phyloP scores from a whole-genome alignment of 2,329 filamentous ascomycete species.

The Colletotrichum tropicale region DNA sequence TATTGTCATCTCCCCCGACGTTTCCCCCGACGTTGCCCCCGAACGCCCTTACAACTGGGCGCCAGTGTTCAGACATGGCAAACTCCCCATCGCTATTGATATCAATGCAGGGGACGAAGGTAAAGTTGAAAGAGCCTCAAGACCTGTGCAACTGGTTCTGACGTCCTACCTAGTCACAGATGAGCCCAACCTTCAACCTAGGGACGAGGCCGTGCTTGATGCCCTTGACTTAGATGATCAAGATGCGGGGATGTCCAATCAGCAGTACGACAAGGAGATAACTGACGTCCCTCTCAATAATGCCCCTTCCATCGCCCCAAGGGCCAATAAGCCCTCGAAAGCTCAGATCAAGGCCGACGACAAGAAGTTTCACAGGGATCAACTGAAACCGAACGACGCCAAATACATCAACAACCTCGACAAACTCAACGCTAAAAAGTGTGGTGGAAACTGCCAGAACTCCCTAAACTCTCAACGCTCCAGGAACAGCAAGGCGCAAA shows the following conservation, averaged over 20 bases:
- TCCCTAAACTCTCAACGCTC: background rate
- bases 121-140: background rate
- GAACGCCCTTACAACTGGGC: background rate
- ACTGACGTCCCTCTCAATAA: background rate
- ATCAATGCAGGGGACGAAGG: background rate
- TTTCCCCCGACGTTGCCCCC: background rate
- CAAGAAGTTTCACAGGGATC: background rate
- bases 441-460: background rate
- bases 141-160: background rate
- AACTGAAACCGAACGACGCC: background rate
- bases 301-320: background rate
- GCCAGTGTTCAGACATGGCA: background rate
- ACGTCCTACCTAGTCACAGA: background rate
- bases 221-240: background rate
- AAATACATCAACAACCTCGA: background rate
- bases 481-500: background rate
- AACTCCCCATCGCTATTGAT: background rate
- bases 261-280: background rate
- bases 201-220: background rate
- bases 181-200: background rate
- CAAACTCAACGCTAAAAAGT: background rate
- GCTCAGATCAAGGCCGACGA: background rate
- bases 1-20: background rate
- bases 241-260: background rate
- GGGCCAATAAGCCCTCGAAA: background rate